phyloP scores from a whole-genome alignment of 331 rosid genomes.

The Acacia pycnantha region DNA sequence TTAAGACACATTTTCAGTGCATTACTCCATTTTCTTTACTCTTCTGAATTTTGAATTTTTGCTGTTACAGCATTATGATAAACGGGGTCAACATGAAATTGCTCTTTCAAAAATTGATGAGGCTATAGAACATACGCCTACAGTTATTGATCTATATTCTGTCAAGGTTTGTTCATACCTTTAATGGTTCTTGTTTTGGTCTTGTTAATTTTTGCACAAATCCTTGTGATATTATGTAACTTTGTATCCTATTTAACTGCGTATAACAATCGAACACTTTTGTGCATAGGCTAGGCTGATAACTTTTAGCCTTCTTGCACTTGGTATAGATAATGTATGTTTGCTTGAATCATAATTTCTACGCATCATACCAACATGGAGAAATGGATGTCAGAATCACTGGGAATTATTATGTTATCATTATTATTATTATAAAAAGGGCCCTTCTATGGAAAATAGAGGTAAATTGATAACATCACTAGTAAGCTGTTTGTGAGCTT shows the following conservation, averaged over 20 bases:
- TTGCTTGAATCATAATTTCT: neutral
- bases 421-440: neutral
- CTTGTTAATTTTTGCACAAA: slow-evolving; percentile 12
- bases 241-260: slow-evolving; percentile 5
- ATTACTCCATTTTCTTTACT: neutral
- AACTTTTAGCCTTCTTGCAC: neutral
- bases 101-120: slow-evolving; percentile 85
- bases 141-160: slow-evolving; percentile 95
- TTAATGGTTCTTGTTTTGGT: slow-evolving; percentile 13
- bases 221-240: slow-evolving; percentile 2
- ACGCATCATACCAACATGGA: neutral
- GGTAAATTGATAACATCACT: slow-evolving; percentile 1
- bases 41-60: slow-evolving; percentile 24
- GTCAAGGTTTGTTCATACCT: slow-evolving; percentile 61
- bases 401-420: neutral
- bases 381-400: neutral
- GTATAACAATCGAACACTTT: neutral
- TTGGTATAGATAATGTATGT: neutral
- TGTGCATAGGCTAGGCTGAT: neutral
- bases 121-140: slow-evolving; percentile 92
- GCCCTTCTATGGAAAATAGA: neutral
- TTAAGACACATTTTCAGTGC: neutral
- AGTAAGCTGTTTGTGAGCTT: neutral
- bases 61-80: slow-evolving; percentile 88
- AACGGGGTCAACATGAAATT: slow-evolving; percentile 74